Evolutionary conservation across 352 stramenopile genomes (phyloP), one percentile per base, ranked within the genome.

Genomic region (Pythium biforme): DNA sequence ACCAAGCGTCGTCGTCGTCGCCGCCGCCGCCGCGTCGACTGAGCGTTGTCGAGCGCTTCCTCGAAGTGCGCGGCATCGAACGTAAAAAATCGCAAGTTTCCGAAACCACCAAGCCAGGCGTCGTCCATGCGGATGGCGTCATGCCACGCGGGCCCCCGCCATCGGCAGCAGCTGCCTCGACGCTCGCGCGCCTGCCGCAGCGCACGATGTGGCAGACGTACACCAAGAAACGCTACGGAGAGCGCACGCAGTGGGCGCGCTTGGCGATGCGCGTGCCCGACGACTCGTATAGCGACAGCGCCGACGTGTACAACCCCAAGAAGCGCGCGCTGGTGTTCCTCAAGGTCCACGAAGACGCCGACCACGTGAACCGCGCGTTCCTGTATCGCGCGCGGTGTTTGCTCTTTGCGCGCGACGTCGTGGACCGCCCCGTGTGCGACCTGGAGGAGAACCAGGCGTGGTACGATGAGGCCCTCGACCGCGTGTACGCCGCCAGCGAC

Each of bases 341-440:
- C 39, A 64, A 77, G n/a, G 27, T 90, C 27, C 81, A 90, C 58
- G 57, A 64, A 29, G 73, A 90, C 20, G 78, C 75, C 8, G 50
- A 64, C 8, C 49, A 74, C 15, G 62, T 85, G 22, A 74, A 60
- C 51, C 54, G 61, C 3, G 62, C 71, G 17, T 90, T 84, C 49
- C 23, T 74, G 22, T 64, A 64, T 20, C 61, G 67, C 40, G 82
- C 72, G n/a, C 68, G 79, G 46, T 59, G 68, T 0, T 48, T 82
- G 19, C 71, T 70, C 62, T 90, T 77, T 57, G 68, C 81, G 64
- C 73, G 76, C 14, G 71, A 83, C 29, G 59, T 80, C 15, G 68
- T 88, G n/a, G 77, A 86, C 48, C 72, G 68, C 27, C 67, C 71
- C 4, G 79, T 87, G 39, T 86, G 73, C 31, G 76, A 86, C 43